A percentile compares a stretch with the other conserved stretches of the same genome.
Evolutionary conservation across 345 rosid genomes (phyloP).

Genomic region (Adansonia digitata): DNA sequence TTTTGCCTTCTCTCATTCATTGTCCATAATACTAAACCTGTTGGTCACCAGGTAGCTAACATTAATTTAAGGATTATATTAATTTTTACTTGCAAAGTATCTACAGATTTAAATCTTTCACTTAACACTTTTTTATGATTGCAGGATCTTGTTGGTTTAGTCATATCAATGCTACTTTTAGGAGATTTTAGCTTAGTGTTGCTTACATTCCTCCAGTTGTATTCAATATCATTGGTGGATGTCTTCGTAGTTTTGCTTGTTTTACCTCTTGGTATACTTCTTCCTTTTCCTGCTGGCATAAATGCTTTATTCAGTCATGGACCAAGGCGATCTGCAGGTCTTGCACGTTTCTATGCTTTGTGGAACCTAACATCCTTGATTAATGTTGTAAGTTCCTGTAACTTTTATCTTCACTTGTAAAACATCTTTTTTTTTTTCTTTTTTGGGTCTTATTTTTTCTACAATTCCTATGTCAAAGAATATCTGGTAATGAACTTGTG

Average conservation of each 20-base stretch:
- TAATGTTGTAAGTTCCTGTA: background rate
- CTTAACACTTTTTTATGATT: constrained; percentile 13
- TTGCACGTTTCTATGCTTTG: constrained; percentile 66
- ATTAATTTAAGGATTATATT: background rate
- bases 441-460: background rate
- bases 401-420: background rate
- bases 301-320: constrained; percentile 81
- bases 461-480: background rate
- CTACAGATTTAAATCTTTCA: background rate
- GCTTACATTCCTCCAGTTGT: constrained; percentile 93
- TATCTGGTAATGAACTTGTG: background rate
- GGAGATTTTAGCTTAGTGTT: constrained; percentile 99
- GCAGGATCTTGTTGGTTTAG: constrained; percentile 99
- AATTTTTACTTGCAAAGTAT: background rate
- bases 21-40: constrained; percentile 94
- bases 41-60: constrained; percentile 89
- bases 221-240: constrained; percentile 82
- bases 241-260: constrained; percentile 82
- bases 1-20: constrained; percentile 81
- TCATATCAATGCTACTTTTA: constrained; percentile 90
- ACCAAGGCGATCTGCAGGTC: constrained; percentile 84
- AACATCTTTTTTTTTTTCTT: background rate
- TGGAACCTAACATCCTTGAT: background rate
- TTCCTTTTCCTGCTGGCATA: constrained; percentile 98
- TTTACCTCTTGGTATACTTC: constrained; percentile 85